phyloP scores from a whole-genome alignment of 495 filamentous ascomycete genomes.

The Neurospora sp. region DNA sequence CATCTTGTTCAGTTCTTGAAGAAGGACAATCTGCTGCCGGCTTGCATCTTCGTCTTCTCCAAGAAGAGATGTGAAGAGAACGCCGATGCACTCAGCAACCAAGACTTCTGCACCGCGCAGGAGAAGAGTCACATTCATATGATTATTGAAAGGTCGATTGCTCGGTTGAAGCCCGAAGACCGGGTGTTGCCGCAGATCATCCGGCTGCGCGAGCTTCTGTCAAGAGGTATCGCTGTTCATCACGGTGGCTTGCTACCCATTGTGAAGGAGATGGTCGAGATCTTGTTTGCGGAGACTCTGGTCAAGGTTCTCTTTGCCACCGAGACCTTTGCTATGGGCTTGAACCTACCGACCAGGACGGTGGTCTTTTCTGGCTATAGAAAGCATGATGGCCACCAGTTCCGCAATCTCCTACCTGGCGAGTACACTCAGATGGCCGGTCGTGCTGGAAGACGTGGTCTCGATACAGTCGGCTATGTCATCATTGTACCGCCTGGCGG shows the following conservation, averaged over 20 bases:
- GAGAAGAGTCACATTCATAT: conserved; percentile 97
- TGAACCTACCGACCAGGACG: conserved; percentile 90
- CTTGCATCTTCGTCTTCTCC: conserved; percentile 96
- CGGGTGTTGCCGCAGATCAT: conserved; percentile 81
- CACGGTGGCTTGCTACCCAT: conserved; percentile 93
- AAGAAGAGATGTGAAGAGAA: conserved; percentile 97
- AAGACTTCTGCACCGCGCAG: conserved; percentile 81
- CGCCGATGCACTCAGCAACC: conserved; percentile 85
- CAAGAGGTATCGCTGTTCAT: conserved; percentile 88
- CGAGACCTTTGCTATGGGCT: conserved; percentile 96
- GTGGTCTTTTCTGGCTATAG: conserved; percentile 96
- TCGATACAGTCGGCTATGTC: conserved; percentile 86
- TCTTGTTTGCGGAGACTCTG: conserved; percentile 84
- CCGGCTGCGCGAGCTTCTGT: conserved; percentile 72
- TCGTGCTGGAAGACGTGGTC: conserved; percentile 81
- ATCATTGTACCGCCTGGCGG: conserved; percentile 76
- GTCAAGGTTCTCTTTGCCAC: conserved; percentile 97
- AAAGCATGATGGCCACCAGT: conserved; percentile 85
- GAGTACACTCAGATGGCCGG: conserved; percentile 99
- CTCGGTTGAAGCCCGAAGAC: conserved; percentile 85
- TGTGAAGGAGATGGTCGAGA: conserved; percentile 96
- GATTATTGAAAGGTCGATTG: conserved; percentile 93
- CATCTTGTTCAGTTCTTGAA: conserved; percentile 83
- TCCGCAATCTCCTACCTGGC: conserved; percentile 84
- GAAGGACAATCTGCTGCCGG: conserved; percentile 76